A percentile compares a stretch with the other conserved stretches of the same genome.
These are phyloP conservation scores for Cryomyces antarcticus DNA, from an alignment of 495 filamentous ascomycete species.

Conservation along the genomic window DNA sequence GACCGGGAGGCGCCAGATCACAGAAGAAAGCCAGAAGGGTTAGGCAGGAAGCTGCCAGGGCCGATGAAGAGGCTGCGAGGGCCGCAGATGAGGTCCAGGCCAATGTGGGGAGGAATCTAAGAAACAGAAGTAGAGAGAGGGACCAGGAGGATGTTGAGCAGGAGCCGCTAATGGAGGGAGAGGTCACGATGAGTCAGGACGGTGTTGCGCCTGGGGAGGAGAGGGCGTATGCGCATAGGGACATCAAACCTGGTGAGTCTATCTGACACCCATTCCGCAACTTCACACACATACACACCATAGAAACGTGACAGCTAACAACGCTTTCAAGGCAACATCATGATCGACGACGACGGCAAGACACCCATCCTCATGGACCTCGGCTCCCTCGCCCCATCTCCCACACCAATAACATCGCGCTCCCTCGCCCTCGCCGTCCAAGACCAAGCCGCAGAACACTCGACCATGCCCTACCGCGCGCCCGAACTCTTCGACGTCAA, in stretches of 20 bases:
- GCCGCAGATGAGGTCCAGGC: slow-evolving; percentile 31
- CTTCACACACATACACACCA: not conserved
- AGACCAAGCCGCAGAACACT: slow-evolving; percentile 86
- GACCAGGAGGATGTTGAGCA: slow-evolving; percentile 49
- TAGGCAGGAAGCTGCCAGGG: slow-evolving; percentile 35
- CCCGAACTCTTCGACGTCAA: slow-evolving; percentile 97
- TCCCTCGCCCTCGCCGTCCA: slow-evolving; percentile 80
- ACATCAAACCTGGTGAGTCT: slow-evolving; percentile 82
- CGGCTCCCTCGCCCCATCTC: slow-evolving; percentile 72
- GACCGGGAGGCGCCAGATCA: slow-evolving; percentile 29
- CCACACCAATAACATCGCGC: slow-evolving; percentile 80
- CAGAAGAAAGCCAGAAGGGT: slow-evolving; percentile 37
- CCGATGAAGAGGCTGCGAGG: slow-evolving; percentile 38
- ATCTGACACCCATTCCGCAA: not conserved
- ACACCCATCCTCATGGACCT: slow-evolving; percentile 97
- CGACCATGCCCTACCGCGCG: slow-evolving; percentile 94
- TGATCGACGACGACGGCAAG: slow-evolving; percentile 75
- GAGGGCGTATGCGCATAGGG: slow-evolving; percentile 79
- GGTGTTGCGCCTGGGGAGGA: slow-evolving; percentile 48
- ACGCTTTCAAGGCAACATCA: slow-evolving; percentile 56
- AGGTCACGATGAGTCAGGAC: slow-evolving; percentile 52
- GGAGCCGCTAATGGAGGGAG: slow-evolving; percentile 65
- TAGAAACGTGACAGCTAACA: not conserved
- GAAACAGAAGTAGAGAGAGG: slow-evolving; percentile 17
- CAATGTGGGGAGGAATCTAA: slow-evolving; percentile 24